Percentiles rank a stretch among this genome's conserved stretches.
phyloP scores from a whole-genome alignment of 768 basidiomycete species.

The Inosperma sp. region DNA sequence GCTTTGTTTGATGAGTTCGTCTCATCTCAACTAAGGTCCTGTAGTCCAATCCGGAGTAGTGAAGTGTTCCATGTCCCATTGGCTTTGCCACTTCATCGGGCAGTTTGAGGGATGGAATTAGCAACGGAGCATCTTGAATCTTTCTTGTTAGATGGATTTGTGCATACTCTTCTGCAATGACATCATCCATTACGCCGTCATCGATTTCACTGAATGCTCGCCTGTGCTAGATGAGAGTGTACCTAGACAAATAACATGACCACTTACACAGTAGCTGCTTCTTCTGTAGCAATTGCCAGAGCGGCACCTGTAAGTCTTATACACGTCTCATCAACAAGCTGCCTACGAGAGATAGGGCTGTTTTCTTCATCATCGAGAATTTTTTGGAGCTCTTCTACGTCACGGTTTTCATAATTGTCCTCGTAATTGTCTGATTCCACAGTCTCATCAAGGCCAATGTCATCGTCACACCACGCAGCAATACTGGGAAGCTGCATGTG shows the following conservation, averaged over 20 bases:
- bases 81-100: too few relatives aligned
- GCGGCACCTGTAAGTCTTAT: not conserved
- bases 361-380: not conserved
- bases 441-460: not conserved
- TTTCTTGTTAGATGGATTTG: too few relatives aligned
- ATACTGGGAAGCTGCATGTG: not conserved
- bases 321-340: not conserved
- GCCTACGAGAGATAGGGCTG: not conserved
- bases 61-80: too few relatives aligned
- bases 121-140: not conserved
- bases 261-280: not conserved
- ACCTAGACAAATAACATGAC: not conserved
- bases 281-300: not conserved
- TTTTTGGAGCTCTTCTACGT: not conserved
- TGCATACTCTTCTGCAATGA: too few relatives aligned
- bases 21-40: slow-evolving; percentile 10
- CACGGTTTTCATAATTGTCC: not conserved
- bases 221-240: not conserved
- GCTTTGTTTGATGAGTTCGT: slow-evolving; percentile 17
- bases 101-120: too few relatives aligned
- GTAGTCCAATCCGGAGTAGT: slow-evolving; percentile 4
- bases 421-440: not conserved
- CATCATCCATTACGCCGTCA: too few relatives aligned
- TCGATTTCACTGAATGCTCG: not conserved
- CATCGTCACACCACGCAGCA: not conserved